phyloP scores from a whole-genome alignment of 1,139 yeast genomes.

The Blastobotrys serpentis region DNA sequence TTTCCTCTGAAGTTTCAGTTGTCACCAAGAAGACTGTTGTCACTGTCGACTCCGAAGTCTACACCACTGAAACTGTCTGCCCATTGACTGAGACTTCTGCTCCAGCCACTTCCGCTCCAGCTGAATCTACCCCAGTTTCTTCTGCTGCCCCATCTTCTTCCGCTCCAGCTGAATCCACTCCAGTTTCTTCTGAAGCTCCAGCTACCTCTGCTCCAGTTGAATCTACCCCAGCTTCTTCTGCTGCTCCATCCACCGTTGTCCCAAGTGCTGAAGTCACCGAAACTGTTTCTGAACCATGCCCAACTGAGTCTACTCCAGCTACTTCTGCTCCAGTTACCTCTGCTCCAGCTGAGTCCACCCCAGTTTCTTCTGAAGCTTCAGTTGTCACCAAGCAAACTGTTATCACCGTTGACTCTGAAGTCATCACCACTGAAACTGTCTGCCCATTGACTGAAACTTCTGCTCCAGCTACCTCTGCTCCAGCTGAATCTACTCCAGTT shows the following conservation, averaged over 20 bases:
- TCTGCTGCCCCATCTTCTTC: slow-evolving; percentile 9
- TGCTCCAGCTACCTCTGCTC: slow-evolving; percentile 14
- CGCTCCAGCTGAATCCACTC: slow-evolving; percentile 1
- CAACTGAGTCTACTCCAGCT: slow-evolving; percentile 11
- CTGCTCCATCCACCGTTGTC: slow-evolving; percentile 11
- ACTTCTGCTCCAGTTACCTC: slow-evolving; percentile 9
- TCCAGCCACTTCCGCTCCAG: slow-evolving; percentile 13
- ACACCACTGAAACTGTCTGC: slow-evolving; percentile 8
- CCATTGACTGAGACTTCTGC: slow-evolving; percentile 11
- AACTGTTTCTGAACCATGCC: slow-evolving; percentile 3
- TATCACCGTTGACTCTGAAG: slow-evolving; percentile 21
- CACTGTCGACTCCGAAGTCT: slow-evolving; percentile 8
- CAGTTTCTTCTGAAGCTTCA: too few species aligned
- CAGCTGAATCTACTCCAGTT: slow-evolving; percentile 15
- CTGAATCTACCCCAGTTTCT: slow-evolving; percentile 12
- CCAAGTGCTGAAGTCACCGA: slow-evolving; percentile 4
- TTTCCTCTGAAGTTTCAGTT: slow-evolving; percentile 5
- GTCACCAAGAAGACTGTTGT: slow-evolving; percentile 7
- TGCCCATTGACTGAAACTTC: slow-evolving; percentile 12
- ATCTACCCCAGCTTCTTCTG: slow-evolving; percentile 12
- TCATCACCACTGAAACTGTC: slow-evolving; percentile 22
- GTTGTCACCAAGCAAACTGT: slow-evolving; percentile 21
- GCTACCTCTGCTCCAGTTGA: slow-evolving; percentile 12
- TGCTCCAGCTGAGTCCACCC: slow-evolving; percentile 11
- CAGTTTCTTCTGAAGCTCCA: slow-evolving; percentile 9